Evolutionary conservation across 2,329 filamentous ascomycete genomes (phyloP).

Genomic region (Fragosphaeria purpurea): DNA sequence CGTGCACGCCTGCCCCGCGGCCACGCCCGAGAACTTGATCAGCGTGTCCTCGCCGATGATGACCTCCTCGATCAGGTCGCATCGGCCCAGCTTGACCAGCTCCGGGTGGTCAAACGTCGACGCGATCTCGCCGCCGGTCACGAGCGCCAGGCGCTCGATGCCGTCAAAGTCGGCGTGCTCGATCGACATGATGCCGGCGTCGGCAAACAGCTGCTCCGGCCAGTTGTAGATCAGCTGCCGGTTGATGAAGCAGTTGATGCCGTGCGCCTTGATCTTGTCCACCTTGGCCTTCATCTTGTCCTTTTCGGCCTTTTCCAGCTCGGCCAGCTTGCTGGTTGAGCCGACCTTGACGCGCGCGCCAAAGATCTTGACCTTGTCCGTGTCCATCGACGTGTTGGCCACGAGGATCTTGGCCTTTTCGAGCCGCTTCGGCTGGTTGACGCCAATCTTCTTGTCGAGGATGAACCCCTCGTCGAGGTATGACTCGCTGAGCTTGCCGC

Average conservation of each 20-base stretch:
- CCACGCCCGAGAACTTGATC: conserved; percentile 94
- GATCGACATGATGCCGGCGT: conserved; percentile 95
- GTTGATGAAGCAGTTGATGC: conserved; percentile 99
- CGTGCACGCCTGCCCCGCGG: conserved; percentile 88
- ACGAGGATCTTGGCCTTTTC: conserved; percentile 98
- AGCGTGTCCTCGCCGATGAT: conserved; percentile 97
- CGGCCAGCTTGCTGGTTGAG: conserved; percentile 93
- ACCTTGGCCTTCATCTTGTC: conserved; percentile 99
- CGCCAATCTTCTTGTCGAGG: conserved; percentile 96
- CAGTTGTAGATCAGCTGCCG: conserved; percentile 99
- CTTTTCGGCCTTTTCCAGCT: conserved; percentile 93
- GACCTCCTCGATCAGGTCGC: conserved; percentile 92
- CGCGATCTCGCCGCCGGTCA: conserved; percentile 94
- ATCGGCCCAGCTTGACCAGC: conserved; percentile 89
- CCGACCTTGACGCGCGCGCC: conserved; percentile 94
- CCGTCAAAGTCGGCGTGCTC: conserved; percentile 99
- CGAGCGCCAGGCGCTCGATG: conserved; percentile 86
- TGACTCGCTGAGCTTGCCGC: conserved; percentile 93
- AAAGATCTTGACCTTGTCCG: conserved; percentile 99
- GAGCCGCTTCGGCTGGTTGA: conserved; percentile 94
- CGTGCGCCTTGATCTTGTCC: conserved; percentile 95
- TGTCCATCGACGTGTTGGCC: conserved; percentile 98
- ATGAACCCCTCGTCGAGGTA: conserved; percentile 98
- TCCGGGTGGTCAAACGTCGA: conserved; percentile 98
- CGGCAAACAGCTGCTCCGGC: conserved; percentile 97